A percentile compares a stretch with the other conserved stretches of the same genome.
Evolutionary conservation across 129 eudicot genomes (phyloP).

Genomic region (Arctium lappa): DNA sequence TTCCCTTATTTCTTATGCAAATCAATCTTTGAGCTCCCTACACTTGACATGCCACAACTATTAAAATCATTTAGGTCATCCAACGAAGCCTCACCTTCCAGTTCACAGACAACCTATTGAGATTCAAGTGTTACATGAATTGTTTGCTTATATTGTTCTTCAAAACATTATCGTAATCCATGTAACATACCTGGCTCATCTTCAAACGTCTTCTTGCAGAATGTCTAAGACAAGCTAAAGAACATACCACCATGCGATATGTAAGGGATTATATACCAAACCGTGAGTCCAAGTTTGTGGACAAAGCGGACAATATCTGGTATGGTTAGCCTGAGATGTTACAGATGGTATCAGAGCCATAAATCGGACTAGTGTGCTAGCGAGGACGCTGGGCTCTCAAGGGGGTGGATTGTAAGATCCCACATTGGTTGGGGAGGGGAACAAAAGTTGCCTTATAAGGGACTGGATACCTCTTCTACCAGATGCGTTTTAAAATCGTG

Average conservation of each 20-base stretch:
- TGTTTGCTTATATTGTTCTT: neutral
- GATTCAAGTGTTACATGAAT: neutral
- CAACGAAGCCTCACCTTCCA: conserved; percentile 72
- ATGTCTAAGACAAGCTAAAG: conserved; percentile 68
- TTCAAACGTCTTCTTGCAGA: conserved; percentile 75
- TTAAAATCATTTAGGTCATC: conserved; percentile 54
- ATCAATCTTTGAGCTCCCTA: conserved; percentile 48
- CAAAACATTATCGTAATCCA: neutral
- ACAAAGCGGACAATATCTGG: too few relatives aligned
- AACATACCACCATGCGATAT: conserved; percentile 56
- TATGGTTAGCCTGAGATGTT: too few relatives aligned
- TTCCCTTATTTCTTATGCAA: conserved; percentile 24
- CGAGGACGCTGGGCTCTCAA: too few relatives aligned
- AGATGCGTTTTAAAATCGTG: too few relatives aligned
- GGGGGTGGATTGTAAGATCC: too few relatives aligned
- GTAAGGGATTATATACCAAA: too few relatives aligned
- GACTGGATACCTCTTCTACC: too few relatives aligned
- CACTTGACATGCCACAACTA: conserved; percentile 31
- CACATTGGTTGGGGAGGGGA: too few relatives aligned
- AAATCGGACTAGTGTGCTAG: too few relatives aligned
- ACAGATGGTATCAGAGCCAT: too few relatives aligned
- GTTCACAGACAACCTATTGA: conserved; percentile 63
- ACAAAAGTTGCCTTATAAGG: too few relatives aligned
- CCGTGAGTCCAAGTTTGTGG: too few relatives aligned
- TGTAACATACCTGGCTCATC: conserved; percentile 73